Base-by-base conservation (phyloP, 2,329 filamentous ascomycete species). In the Fusarium nelsonii region DNA sequence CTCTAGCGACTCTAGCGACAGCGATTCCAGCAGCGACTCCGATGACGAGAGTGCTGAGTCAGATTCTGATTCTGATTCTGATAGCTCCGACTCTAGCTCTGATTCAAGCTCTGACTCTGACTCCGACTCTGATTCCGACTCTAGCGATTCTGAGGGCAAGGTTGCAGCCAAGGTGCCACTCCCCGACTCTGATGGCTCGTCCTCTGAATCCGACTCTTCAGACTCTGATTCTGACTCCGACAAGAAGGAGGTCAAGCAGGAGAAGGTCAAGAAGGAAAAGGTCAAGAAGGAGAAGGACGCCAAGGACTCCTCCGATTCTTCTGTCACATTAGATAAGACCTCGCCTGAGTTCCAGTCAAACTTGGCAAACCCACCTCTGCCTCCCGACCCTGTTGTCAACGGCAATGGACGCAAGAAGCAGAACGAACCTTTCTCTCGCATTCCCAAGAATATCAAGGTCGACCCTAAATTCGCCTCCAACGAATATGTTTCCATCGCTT, bases 401-500 rank as follows among this genome's bases (percentile, higher is more conserved):
- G 39, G 59, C n/a, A 73, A 72, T 26, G 68, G 65, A 20, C 78
- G 77, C 63, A 87, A 86, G 81, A 82, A 85, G 81, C 84, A 81
- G 69, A 90, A 85, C 78, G 86, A 86, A 78, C 94, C 87, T 71
- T 97, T 92, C 83, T 97, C 88, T 65, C 92, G 90, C 75, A 92
- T 93, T 77, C 88, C 88, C 76, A 89, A 87, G 79, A 87, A 90
- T 78, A 87, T 88, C 73, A 81, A 82, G 67, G 91, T 92, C 60
- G 91, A 93, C 74, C 84, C 87, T 23, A 87, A 84, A 74, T 90
- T 94, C 73, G 78, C 88, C 4, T 94, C 91, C 73, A 97, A 98
- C 80, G 88, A 87, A 15, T 98, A 95, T 78, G 85, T 93, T 12
- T 85, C 90, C 23, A 93, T 97, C 78, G 90, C 92, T 68, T 99